Base-by-base conservation (phyloP, 2,329 filamentous ascomycete species). In the Mycocentrospora acerina region DNA sequence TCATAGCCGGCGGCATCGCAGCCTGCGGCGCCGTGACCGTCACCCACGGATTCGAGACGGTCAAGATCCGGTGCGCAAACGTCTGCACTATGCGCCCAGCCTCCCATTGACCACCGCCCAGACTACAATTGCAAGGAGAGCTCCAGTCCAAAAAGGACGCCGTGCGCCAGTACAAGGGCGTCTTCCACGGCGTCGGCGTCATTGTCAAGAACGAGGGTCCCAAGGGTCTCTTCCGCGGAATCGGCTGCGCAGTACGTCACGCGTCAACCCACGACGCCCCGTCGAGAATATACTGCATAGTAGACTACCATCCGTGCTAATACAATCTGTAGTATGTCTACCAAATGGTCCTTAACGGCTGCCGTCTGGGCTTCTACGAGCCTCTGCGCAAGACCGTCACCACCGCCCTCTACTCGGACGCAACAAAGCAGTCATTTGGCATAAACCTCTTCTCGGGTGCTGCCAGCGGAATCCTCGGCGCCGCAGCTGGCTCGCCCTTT, bases 21-120 rank as follows among this genome's bases (percentile, higher is more conserved):
- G 93, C 93, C 52, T 97, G 91, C 72, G 93, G 93, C 64, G 93
- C 93, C 51, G 93, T 98, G 41, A 97, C 91, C 27, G 90, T 94
- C 52, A 97, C 93, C 34, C 93, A 98, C 71, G 90, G 90, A 40
- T 97, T 97, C 73, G 93, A 98, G 73, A 97, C 91, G 10, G 90
- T 98, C 67, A 98, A 98, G 80, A 97, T 97, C 66, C 87, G 90
- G 86, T 90, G 76, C 64, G 77, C 64, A 44, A 33, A 35, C 18
- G 27, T 10, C 13, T 11, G 6, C 17, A 33, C 14, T 18, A 24
- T 15, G 32, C 32, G 12, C 31, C n/a, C 27, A 16, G 30, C 37
- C 37, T 11, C 14, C 18, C 29, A 44, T 55, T 64, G 46, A 64
- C 48, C 28, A 34, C 31, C 18, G 18, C 25, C 42, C 66, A 90